Evolutionary conservation across 768 basidiomycete genomes (phyloP), one percentile per base, ranked within the genome.

Genomic region (Solioccasus polychromus): DNA sequence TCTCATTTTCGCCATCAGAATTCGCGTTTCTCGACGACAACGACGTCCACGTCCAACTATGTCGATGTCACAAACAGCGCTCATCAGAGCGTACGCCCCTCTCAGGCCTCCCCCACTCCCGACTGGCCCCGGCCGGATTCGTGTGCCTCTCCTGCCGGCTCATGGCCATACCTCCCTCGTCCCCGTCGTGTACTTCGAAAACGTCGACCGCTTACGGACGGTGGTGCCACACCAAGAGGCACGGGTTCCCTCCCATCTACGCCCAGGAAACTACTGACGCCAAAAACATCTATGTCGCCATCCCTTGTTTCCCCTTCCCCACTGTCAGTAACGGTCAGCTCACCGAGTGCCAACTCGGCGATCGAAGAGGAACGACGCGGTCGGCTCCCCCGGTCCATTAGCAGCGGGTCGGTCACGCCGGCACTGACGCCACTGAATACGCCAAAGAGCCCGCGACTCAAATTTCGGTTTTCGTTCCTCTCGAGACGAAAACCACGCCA

Each of bases 11-110:
- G 29, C 24, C 20, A 14, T 39, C 11, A 68, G 69, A 52, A 35
- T 34, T 69, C 68, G 8, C 68, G 63, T 15, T 70, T 70, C 44
- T 69, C 68, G 24, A 53, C 54, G 20, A 65, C 68, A 25, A 69
- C 68, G 5, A 62, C 58, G 1, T 62, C 69, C 5, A 68, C 68
- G 3, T 69, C 68, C 26, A 54, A 61, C 35, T 59, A 60, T 34
- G 45, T 68, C 15, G 57, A 63, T 6, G 48, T 54, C 11, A 10
- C 42, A 2, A 10, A 47, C 9, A 31, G 18, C 17, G 20, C 42
- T 3, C 18, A 36, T 8, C 60, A 45, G 9, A 48, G 34, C 35
- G 32, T 12, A 10, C 40, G 31, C 4, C 9, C 35, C 20, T 36
- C 25, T 2, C 40, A 45, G 38, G 35, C 39, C 18, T 12, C 47